Percentiles rank a stretch among this genome's conserved stretches.
Evolutionary conservation across 2,329 filamentous ascomycete species (phyloP).

Genomic region (Colletotrichum karsti): DNA sequence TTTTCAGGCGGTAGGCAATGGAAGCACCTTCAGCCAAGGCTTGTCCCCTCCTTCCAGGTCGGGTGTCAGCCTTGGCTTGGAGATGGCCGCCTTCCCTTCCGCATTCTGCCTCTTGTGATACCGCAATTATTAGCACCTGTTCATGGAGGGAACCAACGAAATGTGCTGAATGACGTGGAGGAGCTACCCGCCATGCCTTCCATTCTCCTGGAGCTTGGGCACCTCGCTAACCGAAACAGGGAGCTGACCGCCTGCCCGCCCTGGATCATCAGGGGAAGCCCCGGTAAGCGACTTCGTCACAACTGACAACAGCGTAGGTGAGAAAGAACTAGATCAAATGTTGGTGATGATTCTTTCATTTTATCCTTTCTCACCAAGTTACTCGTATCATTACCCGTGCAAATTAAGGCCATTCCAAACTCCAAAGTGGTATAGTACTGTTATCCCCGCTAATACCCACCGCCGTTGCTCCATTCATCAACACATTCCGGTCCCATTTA

Average conservation of each 20-base stretch:
- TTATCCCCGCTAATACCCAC: neutral
- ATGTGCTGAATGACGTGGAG: conserved; percentile 26
- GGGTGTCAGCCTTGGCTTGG: neutral
- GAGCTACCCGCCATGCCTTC: conserved; percentile 24
- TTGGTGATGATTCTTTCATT: neutral
- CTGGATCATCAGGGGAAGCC: conserved; percentile 8
- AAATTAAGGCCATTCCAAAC: neutral
- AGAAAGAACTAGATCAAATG: neutral
- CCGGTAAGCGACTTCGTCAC: neutral
- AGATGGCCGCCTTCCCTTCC: neutral
- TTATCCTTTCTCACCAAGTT: neutral
- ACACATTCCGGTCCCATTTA: neutral
- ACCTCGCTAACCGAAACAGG: neutral
- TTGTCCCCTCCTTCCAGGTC: neutral
- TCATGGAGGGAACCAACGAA: no score
- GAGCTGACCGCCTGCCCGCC: neutral
- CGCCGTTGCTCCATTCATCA: neutral
- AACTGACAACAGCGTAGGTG: neutral
- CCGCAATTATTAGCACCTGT: no score
- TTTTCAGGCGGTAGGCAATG: neutral
- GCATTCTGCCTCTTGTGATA: neutral
- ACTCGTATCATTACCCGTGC: neutral
- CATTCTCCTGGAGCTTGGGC: conserved; percentile 12
- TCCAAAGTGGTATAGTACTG: conserved; percentile 15
- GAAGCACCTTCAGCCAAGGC: neutral